A percentile compares a stretch with the other conserved stretches of the same genome.
These are phyloP conservation scores for Reutealis trisperma DNA, from an alignment of 345 rosid species.

Conservation along the genomic window DNA sequence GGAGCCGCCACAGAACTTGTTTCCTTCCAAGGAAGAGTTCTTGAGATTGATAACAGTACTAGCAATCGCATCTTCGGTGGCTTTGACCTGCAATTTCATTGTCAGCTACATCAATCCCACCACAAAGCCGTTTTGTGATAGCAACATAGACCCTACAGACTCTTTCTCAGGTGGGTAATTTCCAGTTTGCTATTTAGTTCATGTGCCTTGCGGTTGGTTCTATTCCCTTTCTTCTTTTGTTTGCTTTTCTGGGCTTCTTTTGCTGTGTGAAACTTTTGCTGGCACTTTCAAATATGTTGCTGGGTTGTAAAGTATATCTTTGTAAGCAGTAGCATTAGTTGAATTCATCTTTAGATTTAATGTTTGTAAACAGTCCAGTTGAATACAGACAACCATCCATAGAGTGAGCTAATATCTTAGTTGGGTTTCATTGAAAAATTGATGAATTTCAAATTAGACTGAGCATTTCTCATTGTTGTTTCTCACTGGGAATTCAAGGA, in stretches of 20 bases:
- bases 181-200: neutral
- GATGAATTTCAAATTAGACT: neutral
- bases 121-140: conserved; percentile 65
- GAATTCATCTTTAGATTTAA: neutral
- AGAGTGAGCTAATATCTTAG: neutral
- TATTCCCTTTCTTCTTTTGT: neutral
- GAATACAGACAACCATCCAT: neutral
- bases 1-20: conserved; percentile 66
- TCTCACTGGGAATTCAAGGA: neutral
- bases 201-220: neutral
- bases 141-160: conserved; percentile 37
- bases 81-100: conserved; percentile 61
- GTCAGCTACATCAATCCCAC: conserved; percentile 36
- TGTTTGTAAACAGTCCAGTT: neutral
- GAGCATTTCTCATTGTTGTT: neutral
- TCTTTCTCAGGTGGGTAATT: conserved; percentile 45
- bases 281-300: neutral
- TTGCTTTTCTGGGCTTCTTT: neutral
- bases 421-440: neutral
- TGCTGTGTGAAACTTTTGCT: neutral
- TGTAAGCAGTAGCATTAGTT: neutral
- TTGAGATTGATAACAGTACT: conserved; percentile 50
- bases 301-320: neutral
- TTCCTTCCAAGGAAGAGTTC: conserved; percentile 72
- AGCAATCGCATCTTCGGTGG: conserved; percentile 62